Base-by-base conservation (phyloP, 73 alveolate species). In the Blepharisma japonicum region DNA sequence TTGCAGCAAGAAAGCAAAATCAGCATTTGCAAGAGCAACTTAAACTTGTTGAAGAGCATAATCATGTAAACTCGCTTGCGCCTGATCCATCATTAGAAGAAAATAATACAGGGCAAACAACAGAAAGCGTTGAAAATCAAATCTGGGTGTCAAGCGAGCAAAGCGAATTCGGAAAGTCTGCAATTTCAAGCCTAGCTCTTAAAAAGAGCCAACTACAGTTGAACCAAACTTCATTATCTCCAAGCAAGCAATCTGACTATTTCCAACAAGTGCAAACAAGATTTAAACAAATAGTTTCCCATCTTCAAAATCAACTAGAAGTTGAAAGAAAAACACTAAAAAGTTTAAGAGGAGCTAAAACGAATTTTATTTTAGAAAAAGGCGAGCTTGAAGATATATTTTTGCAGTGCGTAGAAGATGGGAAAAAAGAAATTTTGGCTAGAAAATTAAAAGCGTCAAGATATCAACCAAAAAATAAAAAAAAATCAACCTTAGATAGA, bases 281-380 rank as follows among this genome's bases (percentile, higher is more conserved):
- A 25, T 39, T 61, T 25, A 61, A 61, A 5, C 47, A 61, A 61
- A 61, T 39, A 18, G 23, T 61, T 1, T n/a, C 47, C 11, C 74
- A 61, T 61, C 39, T 61, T 3, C 23, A 61, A 14, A 61, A 39
- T 61, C 74, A 61, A 61, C 47, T 61, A 18, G 74, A 61, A 61
- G 46, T 25, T 61, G 74, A 61, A 61, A 61, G 74, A 25, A 61
- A 61, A 61, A 61, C 14, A 2, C 4, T 61, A n/a, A 61, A 39
- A 61, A 9, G 4, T 2, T 25, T 61, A 25, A 61, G 23, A 61
- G 23, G 23, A 2, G 74, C 74, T 1, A 61, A 61, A 25, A 61
- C 74, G 74, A 61, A 61, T 61, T 61, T 14, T 61, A 14, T 61
- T 14, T 25, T 61, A 18, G 74, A 61, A 61, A 61, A 61, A 61